Evolutionary conservation across 352 stramenopile species (phyloP), one percentile per base, ranked within the genome.

Genomic region (Phytophthora cactorum): DNA sequence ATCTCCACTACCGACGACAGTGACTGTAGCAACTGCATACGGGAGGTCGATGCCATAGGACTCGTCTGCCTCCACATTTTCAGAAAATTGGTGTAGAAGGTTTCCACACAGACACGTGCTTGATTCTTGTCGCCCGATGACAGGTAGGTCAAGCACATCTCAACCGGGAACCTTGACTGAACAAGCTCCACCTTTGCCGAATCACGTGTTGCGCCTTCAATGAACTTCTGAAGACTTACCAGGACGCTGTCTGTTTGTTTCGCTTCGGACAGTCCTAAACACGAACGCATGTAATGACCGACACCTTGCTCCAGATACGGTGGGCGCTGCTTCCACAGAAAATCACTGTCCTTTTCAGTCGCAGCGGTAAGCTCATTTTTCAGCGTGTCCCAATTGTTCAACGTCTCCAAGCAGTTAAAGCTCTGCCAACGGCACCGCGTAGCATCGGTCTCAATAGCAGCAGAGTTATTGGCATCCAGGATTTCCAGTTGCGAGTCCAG

Each of bases 381-480:
- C 4, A 95, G 65, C 29, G 82, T 68, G 14, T 88, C 75, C 87
- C 87, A 95, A 45, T 80, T 79, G 55, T 93, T 93, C 6, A 95
- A 63, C 22, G 54, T 77, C 41, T 89, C 85, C 17, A 93, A 62
- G 31, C 87, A 95, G 2, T 67, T 74, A 25, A 87, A 63, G 9
- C 82, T 68, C 54, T 95, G 79, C 81, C 84, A 93, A 25, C 75
- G 77, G 58, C 84, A 91, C 38, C 87, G 71, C 43, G 70, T 76
- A 7, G 75, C 62, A 68, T 91, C 82, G n/a, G 77, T 78, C 11
- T 80, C 68, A 12, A 46, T 61, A 0, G 67, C 63, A 11, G 82
- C 27, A 3, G 61, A 39, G n/a, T 69, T 58, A 31, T 59, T 63
- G 8, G 76, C 65, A 22, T 80, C 67, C 1, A 83, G 39, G 9